Conservation (phyloP, 768 basidiomycete species). For the Termitomyces sp. region DNA sequence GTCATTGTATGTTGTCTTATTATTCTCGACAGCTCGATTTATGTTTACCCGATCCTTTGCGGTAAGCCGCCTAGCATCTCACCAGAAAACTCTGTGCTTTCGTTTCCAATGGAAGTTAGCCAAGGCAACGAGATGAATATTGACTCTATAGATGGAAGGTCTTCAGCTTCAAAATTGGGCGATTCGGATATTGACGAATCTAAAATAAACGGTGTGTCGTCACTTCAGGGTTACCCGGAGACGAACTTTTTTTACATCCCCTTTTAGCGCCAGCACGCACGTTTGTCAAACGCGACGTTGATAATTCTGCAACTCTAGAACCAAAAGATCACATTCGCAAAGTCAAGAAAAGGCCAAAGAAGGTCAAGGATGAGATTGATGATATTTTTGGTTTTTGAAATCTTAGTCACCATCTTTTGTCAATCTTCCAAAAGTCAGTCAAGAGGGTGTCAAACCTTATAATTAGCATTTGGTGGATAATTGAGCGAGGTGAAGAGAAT, state of each 20-base stretch:
- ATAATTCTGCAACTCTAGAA: not conserved
- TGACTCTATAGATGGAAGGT: not conserved
- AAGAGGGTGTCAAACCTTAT: constrained; percentile 3
- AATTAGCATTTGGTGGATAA: constrained; percentile 5
- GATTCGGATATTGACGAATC: not conserved
- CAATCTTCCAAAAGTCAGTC: not conserved
- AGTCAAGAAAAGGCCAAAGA: constrained; percentile 35
- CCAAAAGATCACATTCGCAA: constrained; percentile 1
- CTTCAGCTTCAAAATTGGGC: not conserved
- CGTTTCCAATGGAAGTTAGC: not conserved
- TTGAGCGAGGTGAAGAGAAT: constrained; percentile 4
- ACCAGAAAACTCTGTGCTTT: not conserved
- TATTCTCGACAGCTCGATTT: not conserved
- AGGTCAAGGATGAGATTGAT: constrained; percentile 58
- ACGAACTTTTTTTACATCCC: not conserved
- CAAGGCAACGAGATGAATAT: not conserved
- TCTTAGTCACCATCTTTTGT: not conserved
- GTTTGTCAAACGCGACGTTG: constrained; percentile 1
- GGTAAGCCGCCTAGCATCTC: not conserved
- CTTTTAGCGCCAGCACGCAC: constrained; percentile 3
- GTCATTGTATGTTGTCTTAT: constrained; percentile 21
- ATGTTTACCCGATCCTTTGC: not conserved
- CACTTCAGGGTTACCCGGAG: not conserved
- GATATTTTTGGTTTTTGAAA: constrained; percentile 55
- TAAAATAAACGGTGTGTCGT: not conserved